Evolutionary conservation across 305 asterid species (phyloP), one percentile per base, ranked within the genome.

Genomic region (Fraxinus platypoda): DNA sequence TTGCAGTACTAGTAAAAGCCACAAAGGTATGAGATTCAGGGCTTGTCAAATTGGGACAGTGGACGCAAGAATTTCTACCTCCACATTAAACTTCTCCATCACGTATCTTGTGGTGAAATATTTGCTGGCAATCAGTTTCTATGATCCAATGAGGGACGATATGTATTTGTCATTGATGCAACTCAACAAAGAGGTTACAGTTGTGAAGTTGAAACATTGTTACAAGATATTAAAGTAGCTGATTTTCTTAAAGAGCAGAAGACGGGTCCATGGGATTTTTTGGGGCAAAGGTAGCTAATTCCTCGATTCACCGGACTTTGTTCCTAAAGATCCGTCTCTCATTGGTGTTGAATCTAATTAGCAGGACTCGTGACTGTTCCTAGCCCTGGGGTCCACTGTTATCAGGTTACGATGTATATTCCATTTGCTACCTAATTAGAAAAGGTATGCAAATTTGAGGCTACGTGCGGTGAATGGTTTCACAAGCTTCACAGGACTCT

Each of bases 11-110:
- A 33, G 46, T 78, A 38, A 17, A 11, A 78, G 19, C 49, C 35
- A 35, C 54, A 12, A 64, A 64, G 75, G 76, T 31, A 78, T 17
- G 31, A 37, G 76, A 73, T 62, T 31, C 12, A 13, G 46, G 74
- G 59, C 33, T 28, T 62, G 57, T 84, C 59, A 49, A 83, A 52
- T 82, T 75, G 62, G 49, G 49, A 41, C 49, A 41, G 49, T 41
- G 85, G 62, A 11, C 19, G 17, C 33, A 78, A 74, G 71, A 35
- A 12, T 28, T 31, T 70, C 21, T 17, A 4, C 33, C 21, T 30
- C 21, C 38, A 6, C 7, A 4, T 9, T 66, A 11, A 11, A 9
- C 74, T 9, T 66, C 34, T 26, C 33, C 73, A 25, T 26, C 34
- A 2, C 4, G 21, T 68, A 68, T 11, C 74, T 12, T 28, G 74